A percentile compares a stretch with the other conserved stretches of the same genome.
phyloP scores from a whole-genome alignment of 73 alveolate genomes.

The Uronychia setigera region DNA sequence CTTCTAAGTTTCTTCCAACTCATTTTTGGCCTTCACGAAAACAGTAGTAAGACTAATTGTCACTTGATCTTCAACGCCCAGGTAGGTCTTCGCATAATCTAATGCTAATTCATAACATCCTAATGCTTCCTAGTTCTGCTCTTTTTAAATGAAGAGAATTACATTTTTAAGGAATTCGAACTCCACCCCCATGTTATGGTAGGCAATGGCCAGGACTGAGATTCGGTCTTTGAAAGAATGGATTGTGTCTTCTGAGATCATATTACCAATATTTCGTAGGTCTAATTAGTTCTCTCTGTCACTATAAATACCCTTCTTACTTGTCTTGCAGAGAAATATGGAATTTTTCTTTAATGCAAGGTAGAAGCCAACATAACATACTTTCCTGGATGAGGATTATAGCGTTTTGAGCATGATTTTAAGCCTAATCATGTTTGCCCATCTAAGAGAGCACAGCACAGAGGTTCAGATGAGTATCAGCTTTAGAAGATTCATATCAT shows the following conservation, averaged over 20 bases:
- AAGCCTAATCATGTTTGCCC: conserved; percentile 75
- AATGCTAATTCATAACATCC: conserved; percentile 67
- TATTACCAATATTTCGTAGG: conserved; percentile 38
- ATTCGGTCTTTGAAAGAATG: conserved; percentile 52
- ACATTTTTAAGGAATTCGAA: conserved; percentile 76
- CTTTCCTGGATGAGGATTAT: conserved; percentile 63
- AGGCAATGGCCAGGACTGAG: conserved; percentile 86
- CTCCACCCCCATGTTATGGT: conserved; percentile 93
- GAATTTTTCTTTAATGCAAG: conserved; percentile 28
- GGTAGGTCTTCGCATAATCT: conserved; percentile 60
- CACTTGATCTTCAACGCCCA: conserved; percentile 36
- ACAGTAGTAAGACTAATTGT: conserved; percentile 10
- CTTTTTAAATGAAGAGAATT: too few relatives aligned
- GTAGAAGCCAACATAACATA: conserved; percentile 53
- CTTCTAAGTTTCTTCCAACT: too few relatives aligned
- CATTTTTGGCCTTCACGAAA: too few relatives aligned
- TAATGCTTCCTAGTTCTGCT: conserved; percentile 67
- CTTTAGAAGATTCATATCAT: too few relatives aligned
- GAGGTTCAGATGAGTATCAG: conserved; percentile 86
- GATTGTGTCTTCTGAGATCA: too few relatives aligned
- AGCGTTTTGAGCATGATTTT: conserved; percentile 77
- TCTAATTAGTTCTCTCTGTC: conserved; percentile 27
- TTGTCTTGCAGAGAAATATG: background rate
- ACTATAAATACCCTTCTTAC: background rate
- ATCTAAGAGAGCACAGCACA: conserved; percentile 83